Evolutionary conservation across 495 filamentous ascomycete genomes (phyloP), one percentile per base, ranked within the genome.

Genomic region (Ramalina peruviana): DNA sequence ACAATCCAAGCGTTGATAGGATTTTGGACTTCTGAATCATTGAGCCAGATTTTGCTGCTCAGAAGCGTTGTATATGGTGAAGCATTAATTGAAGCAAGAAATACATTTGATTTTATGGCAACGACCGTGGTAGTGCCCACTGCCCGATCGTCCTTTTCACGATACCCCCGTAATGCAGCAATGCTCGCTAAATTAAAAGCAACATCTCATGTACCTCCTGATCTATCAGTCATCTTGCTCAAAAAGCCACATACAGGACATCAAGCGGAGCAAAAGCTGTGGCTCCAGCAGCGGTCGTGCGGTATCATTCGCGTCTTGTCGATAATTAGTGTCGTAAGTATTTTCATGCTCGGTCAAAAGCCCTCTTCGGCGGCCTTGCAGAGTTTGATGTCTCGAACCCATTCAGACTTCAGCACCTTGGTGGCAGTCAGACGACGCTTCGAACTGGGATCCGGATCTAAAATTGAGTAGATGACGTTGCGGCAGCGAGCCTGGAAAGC

Each of bases 381-480:
- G 40, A 96, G 71, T 68, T 86, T 88, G 62, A 98, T 97, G 64
- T 95, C 89, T 50, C 89, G 82, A 45, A 89, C 88, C 92, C 93
- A 98, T 69, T 98, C 93, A 19, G 92, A 96, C 62, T 94, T 94
- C 55, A 98, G 78, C 40, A 97, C 88, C 67, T 97, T 92, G 7
- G 87, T 88, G 50, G 92, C 88, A 40, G 88, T 96, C 65, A 97
- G 92, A 59, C 92, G 86, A 54, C 92, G 83, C 40, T 75, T 74
- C 23, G 85, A 80, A 13, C 46, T 52, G 26, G 73, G 72, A 62
- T 97, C 95, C n/a, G 93, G 92, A 62, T 97, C 92, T 16, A 98
- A 73, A 54, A 97, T 96, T 19, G 88, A 96, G 66, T 98, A 98
- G 61, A 98, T 96, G 56, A 98, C 92, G 59, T 98, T 97, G 20